A percentile compares a stretch with the other conserved stretches of the same genome.
Evolutionary conservation across 2,329 filamentous ascomycete genomes (phyloP).

Genomic region (Phoma herbarum): DNA sequence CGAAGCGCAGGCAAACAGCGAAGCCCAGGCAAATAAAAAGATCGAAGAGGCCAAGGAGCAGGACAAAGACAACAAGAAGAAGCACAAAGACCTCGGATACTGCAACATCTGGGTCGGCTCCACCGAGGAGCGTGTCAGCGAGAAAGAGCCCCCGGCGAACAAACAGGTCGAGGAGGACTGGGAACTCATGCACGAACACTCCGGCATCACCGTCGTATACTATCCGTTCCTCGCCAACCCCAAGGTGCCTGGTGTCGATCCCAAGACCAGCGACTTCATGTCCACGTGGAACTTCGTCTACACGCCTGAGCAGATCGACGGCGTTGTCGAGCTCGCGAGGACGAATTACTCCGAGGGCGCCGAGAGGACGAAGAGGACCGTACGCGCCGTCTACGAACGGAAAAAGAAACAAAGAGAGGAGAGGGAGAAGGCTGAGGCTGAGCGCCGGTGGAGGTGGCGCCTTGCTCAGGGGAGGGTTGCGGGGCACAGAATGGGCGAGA

Average conservation of each 20-base stretch:
- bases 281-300: conserved; percentile 99
- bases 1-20: conserved; percentile 68
- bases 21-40: conserved; percentile 69
- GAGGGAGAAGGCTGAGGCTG: conserved; percentile 54
- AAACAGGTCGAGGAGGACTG: conserved; percentile 69
- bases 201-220: conserved; percentile 89
- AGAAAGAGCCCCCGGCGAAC: conserved; percentile 62
- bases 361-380: conserved; percentile 78
- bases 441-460: conserved; percentile 49
- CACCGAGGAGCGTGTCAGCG: conserved; percentile 73
- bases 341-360: conserved; percentile 88
- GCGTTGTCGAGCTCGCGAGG: conserved; percentile 79
- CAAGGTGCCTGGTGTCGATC: conserved; percentile 82
- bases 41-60: conserved; percentile 64
- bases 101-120: conserved; percentile 96
- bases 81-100: conserved; percentile 71
- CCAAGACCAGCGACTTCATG: conserved; percentile 83
- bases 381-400: conserved; percentile 90
- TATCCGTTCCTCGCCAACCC: conserved; percentile 88
- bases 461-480: conserved; percentile 59
- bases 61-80: conserved; percentile 41
- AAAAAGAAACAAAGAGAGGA: conserved; percentile 76
- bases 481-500: conserved; percentile 65
- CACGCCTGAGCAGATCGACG: conserved; percentile 87
- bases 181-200: conserved; percentile 75